These are phyloP conservation scores for Suillus cothurnatus DNA, from an alignment of 768 basidiomycete genomes.

Conservation along the genomic window DNA sequence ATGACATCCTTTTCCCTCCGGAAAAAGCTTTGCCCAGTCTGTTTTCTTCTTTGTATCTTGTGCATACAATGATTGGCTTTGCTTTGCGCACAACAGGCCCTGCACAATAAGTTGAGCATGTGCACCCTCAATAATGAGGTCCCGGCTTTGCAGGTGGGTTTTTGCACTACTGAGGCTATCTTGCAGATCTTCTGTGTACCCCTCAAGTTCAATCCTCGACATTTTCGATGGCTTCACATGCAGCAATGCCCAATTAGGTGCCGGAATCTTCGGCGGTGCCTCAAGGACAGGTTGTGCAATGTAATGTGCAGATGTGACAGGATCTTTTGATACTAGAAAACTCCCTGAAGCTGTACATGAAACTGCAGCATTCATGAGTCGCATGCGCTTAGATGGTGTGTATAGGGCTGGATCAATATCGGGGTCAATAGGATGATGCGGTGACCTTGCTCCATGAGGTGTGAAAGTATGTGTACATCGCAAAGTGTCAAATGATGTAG, in stretches of 20 bases:
- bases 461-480: neutral
- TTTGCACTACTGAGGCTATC: no score
- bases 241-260: slow-evolving; percentile 13
- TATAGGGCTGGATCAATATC: slow-evolving; percentile 19
- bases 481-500: slow-evolving; percentile 10
- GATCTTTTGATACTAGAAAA: slow-evolving; percentile 24
- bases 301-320: slow-evolving; percentile 11
- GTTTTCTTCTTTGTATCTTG: neutral
- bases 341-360: slow-evolving; percentile 22
- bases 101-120: neutral
- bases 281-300: slow-evolving; percentile 17
- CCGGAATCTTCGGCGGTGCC: slow-evolving; percentile 10
- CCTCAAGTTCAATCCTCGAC: no score
- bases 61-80: neutral
- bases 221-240: no score
- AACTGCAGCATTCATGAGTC: slow-evolving; percentile 18
- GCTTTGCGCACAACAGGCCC: neutral
- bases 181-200: no score
- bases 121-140: no score
- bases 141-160: no score
- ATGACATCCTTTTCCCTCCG: neutral
- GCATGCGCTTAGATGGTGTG: slow-evolving; percentile 27
- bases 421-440: neutral
- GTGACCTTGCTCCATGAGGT: no score
- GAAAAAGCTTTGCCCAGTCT: neutral